These are phyloP conservation scores for Fistulifera solaris DNA, from an alignment of 108 stramenopile genomes.

Conservation along the genomic window DNA sequence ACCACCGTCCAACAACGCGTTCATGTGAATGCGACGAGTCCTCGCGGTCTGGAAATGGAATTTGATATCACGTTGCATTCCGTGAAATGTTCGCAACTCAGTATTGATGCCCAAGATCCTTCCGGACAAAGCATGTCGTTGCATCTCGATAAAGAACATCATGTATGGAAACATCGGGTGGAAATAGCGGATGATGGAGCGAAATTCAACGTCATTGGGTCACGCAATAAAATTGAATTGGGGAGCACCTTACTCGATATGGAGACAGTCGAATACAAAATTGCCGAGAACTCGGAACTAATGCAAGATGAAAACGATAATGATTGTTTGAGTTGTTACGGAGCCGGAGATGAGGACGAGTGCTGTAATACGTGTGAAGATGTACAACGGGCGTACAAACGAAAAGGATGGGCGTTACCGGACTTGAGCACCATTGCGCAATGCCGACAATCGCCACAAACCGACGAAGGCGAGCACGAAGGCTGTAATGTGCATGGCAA, in stretches of 20 bases:
- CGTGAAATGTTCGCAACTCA: constrained; percentile 72
- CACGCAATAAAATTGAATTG: constrained; percentile 49
- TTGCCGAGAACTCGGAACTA: constrained; percentile 6
- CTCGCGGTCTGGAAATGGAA: constrained; percentile 64
- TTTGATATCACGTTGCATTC: constrained; percentile 85
- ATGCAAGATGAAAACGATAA: constrained; percentile 5
- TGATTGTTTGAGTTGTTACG: constrained; percentile 92
- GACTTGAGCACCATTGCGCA: constrained; percentile 44
- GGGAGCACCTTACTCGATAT: constrained; percentile 64
- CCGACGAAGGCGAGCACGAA: constrained; percentile 44
- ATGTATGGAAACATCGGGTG: constrained; percentile 83
- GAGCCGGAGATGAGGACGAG: constrained; percentile 84
- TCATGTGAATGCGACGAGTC: constrained; percentile 80
- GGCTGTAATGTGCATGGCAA: constrained; percentile 90
- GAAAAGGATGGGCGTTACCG: constrained; percentile 78
- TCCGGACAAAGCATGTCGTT: constrained; percentile 76
- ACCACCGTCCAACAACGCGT: constrained; percentile 46
- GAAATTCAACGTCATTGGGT: constrained; percentile 12
- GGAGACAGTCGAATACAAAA: constrained; percentile 1
- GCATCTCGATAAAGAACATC: constrained; percentile 65
- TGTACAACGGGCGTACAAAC: constrained; percentile 83
- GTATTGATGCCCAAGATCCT: constrained; percentile 89
- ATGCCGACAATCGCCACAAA: constrained; percentile 31
- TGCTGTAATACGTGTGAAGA: constrained; percentile 97
- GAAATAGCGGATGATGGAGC: constrained; percentile 13